Evolutionary conservation across 2,329 filamentous ascomycete genomes (phyloP), one percentile per base, ranked within the genome.

Genomic region (Trichoderma asperellum): DNA sequence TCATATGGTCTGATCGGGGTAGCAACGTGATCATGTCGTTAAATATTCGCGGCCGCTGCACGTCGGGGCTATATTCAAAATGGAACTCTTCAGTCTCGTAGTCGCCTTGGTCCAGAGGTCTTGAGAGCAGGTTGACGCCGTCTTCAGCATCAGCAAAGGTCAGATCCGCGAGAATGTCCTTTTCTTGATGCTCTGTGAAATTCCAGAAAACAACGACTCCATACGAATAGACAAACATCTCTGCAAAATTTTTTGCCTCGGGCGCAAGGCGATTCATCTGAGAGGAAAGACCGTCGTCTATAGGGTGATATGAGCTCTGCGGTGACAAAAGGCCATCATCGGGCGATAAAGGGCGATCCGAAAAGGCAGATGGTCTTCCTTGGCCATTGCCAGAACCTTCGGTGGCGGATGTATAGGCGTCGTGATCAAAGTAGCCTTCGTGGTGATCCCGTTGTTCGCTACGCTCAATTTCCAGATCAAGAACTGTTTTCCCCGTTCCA

Each of bases 151-250:
- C 88, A 12, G 92, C 92, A 81, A 99, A 98, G 0, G 94, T 96
- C 66, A 99, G 84, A 79, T 99, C 96, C 49, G 96, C 96, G 27
- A 99, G 87, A 58, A 98, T 93, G 75, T 97, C 94, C 80, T 97
- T 97, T 79, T 99, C 96, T 78, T 99, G 96, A 73, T 91, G 88
- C 79, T 97, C 94, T 12, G 93, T 95, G 75, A 99, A 97, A 79
- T 99, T 99, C 96, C 96, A 99, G 78, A 99, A 97, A 5, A 99
- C 96, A 0, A 96, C 95, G 0, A 99, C 95, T 24, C 96, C 96
- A 77, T 99, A 99, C 18, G 92, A 95, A 79, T 96, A 98, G 74
- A 99, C 91, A 77, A 97, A 98, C 88, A 98, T 93, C 81, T 99
- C 96, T 53, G 93, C 95, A 77, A 97, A 93, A 68, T 90, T 87